Percentiles rank a stretch among this genome's conserved stretches.
These are phyloP conservation scores for Penicillium dipodomyicola DNA, from an alignment of 495 filamentous ascomycete genomes.

Conservation along the genomic window DNA sequence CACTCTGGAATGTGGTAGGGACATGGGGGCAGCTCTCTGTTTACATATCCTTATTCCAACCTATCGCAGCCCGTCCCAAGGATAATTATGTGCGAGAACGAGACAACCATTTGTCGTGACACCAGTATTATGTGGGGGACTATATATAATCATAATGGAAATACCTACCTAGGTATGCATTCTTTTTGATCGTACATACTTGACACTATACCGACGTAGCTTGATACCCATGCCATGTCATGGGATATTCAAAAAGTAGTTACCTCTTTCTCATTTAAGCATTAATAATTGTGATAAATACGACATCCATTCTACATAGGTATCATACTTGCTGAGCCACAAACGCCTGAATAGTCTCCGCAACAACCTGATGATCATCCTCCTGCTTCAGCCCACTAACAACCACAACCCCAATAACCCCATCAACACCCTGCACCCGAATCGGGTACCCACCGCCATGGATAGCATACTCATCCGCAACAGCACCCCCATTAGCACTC, in stretches of 20 bases:
- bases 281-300: not conserved
- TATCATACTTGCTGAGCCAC: constrained; percentile 19
- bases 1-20: constrained; percentile 6
- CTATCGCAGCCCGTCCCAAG: constrained; percentile 8
- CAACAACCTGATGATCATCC: constrained; percentile 73
- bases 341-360: constrained; percentile 59
- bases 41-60: constrained; percentile 15
- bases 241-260: no score
- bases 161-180: no score
- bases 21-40: constrained; percentile 6
- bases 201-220: no score
- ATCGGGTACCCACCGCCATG: constrained; percentile 74
- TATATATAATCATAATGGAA: no score
- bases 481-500: constrained; percentile 39
- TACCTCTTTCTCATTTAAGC: no score
- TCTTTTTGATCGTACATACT: no score
- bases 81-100: constrained; percentile 4
- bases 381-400: constrained; percentile 75
- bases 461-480: constrained; percentile 64
- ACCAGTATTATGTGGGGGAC: not conserved
- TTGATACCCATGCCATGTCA: no score
- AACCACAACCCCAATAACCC: constrained; percentile 68
- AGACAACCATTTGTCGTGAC: constrained; percentile 13
- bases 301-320: not conserved
- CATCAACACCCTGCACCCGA: constrained; percentile 66